Conservation (phyloP, 352 stramenopile genomes). For the Phytophthora litchii region DNA sequence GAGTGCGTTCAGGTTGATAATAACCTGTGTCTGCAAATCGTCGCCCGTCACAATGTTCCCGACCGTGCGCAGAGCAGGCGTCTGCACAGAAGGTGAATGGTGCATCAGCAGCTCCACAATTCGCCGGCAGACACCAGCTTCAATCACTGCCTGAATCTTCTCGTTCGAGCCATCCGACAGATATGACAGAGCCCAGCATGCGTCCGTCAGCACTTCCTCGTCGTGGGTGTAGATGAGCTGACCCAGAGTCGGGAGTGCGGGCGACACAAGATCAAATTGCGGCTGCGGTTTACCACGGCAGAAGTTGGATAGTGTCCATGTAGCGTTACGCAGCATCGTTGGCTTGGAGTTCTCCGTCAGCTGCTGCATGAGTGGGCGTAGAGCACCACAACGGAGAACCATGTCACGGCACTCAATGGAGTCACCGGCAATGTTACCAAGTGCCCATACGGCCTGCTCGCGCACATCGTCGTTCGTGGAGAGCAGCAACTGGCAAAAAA, state of each 20-base stretch:
- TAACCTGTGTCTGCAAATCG: constrained; percentile 99
- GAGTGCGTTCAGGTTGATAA: constrained; percentile 98
- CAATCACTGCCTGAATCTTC: constrained; percentile 99
- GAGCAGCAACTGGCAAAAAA: constrained; percentile 96
- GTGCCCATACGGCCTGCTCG: constrained; percentile 96
- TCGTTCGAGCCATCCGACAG: constrained; percentile 98
- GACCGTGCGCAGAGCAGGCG: constrained; percentile 84
- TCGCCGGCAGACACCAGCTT: constrained; percentile 95
- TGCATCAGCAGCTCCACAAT: constrained; percentile 96
- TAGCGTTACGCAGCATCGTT: constrained; percentile 98
- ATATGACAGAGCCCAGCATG: constrained; percentile 99
- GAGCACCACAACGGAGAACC: constrained; percentile 92
- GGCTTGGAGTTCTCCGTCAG: constrained; percentile 96
- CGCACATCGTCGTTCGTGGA: constrained; percentile 97
- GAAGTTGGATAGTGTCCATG: constrained; percentile 99
- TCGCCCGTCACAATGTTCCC: constrained; percentile 99
- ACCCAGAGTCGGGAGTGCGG: constrained; percentile 94
- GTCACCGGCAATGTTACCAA: constrained; percentile 99
- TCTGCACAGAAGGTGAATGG: constrained; percentile 83
- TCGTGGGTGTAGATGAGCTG: constrained; percentile 98
- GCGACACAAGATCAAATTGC: constrained; percentile 85
- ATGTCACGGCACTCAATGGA: constrained; percentile 96
- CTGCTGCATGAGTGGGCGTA: constrained; percentile 95
- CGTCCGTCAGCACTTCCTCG: constrained; percentile 99
- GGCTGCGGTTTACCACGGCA: constrained; percentile 91